phyloP scores from a whole-genome alignment of 2,329 filamentous ascomycete genomes.

The Colletotrichum musicola region DNA sequence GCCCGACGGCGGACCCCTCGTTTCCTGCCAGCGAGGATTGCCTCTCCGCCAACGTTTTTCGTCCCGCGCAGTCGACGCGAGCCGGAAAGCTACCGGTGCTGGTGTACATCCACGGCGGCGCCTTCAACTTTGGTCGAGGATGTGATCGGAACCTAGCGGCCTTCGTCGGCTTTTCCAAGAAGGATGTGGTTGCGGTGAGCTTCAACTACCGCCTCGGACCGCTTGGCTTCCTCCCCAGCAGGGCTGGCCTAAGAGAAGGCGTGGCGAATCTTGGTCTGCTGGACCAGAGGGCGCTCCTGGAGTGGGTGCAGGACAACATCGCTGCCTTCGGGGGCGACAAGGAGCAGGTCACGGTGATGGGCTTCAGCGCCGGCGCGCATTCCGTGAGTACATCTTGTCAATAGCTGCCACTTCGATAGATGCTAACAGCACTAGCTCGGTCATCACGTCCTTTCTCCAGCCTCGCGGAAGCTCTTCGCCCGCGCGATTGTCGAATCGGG shows the following conservation, averaged over 20 bases:
- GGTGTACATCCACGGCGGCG: constrained; percentile 74
- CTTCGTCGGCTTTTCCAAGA: constrained; percentile 68
- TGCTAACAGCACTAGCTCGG: constrained; percentile 63
- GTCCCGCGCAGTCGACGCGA: constrained; percentile 45
- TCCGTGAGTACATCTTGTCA: constrained; percentile 54
- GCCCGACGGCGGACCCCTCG: constrained; percentile 48
- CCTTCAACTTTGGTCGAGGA: constrained; percentile 68
- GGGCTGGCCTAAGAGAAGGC: constrained; percentile 64
- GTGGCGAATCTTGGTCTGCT: constrained; percentile 73
- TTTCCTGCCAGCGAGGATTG: constrained; percentile 62
- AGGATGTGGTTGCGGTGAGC: constrained; percentile 68
- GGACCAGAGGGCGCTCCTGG: constrained; percentile 70
- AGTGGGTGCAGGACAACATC: constrained; percentile 73
- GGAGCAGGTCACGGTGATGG: constrained; percentile 71
- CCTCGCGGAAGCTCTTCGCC: constrained; percentile 60
- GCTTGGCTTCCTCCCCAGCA: constrained; percentile 77
- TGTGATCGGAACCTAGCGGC: constrained; percentile 70
- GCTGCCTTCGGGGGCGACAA: constrained; percentile 71
- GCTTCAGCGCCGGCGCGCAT: constrained; percentile 72
- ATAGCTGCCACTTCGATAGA: constrained; percentile 34
- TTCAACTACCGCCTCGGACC: constrained; percentile 75
- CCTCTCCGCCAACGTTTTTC: constrained; percentile 65
- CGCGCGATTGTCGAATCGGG: constrained; percentile 70
- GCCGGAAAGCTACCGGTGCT: constrained; percentile 57
- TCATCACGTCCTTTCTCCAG: constrained; percentile 71